These are phyloP conservation scores for Cytospora mali DNA, from an alignment of 2,329 filamentous ascomycete species.

Conservation along the genomic window DNA sequence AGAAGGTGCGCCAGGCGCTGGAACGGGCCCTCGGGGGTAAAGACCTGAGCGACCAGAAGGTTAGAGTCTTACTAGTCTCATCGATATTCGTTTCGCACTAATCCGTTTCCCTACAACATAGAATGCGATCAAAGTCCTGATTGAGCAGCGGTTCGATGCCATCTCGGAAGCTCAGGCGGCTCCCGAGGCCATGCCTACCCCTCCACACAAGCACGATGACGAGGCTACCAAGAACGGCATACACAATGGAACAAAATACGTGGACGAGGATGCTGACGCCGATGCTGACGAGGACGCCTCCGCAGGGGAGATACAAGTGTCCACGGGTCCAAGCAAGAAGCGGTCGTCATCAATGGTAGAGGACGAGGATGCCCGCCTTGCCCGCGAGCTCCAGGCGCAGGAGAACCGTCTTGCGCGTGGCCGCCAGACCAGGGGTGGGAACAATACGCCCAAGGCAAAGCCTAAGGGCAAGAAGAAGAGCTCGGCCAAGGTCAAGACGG, in stretches of 20 bases:
- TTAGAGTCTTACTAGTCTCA: slow-evolving; percentile 32
- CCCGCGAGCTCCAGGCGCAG: slow-evolving; percentile 87
- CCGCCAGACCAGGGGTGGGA: slow-evolving; percentile 72
- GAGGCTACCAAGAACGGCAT: slow-evolving; percentile 34
- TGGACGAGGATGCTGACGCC: slow-evolving; percentile 34
- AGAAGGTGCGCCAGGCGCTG: slow-evolving; percentile 62
- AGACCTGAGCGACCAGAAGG: slow-evolving; percentile 63
- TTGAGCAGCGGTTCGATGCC: slow-evolving; percentile 74
- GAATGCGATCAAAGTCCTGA: slow-evolving; percentile 71
- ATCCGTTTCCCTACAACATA: slow-evolving; percentile 38
- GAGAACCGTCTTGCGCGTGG: slow-evolving; percentile 73
- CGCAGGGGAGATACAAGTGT: slow-evolving; percentile 51
- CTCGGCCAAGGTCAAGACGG: slow-evolving; percentile 71
- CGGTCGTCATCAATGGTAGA: slow-evolving; percentile 56
- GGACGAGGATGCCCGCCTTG: slow-evolving; percentile 84
- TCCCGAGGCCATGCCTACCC: slow-evolving; percentile 50
- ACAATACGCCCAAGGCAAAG: slow-evolving; percentile 58
- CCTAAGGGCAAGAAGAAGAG: slow-evolving; percentile 60
- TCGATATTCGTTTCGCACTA: not conserved
- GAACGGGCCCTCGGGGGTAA: slow-evolving; percentile 58
- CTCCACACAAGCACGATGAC: slow-evolving; percentile 46
- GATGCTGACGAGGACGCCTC: slow-evolving; percentile 38
- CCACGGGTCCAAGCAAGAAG: slow-evolving; percentile 66
- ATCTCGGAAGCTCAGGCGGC: slow-evolving; percentile 54
- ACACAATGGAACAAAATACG: slow-evolving; percentile 36